Conservation (phyloP, 345 rosid genomes). For the Ceriops tagal region DNA sequence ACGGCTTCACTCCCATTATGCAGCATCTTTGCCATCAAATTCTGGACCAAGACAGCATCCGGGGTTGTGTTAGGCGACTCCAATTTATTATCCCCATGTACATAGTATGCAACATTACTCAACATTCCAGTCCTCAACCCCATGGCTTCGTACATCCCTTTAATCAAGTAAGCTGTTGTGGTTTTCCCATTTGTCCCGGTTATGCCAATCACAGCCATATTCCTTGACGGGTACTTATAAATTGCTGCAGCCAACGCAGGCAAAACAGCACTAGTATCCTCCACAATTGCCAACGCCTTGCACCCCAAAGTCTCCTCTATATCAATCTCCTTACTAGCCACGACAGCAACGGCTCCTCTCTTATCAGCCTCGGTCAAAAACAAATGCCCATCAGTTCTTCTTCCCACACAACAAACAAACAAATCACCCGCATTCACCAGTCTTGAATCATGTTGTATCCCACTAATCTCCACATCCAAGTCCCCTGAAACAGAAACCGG, state of each 20-base stretch:
- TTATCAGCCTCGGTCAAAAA: constrained; percentile 86
- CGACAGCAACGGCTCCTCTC: constrained; percentile 95
- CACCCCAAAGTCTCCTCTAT: constrained; percentile 89
- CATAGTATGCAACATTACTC: constrained; percentile 62
- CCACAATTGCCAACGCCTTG: constrained; percentile 86
- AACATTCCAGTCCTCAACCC: constrained; percentile 90
- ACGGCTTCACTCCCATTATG: constrained; percentile 87
- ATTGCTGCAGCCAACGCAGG: constrained; percentile 82
- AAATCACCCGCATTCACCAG: constrained; percentile 82
- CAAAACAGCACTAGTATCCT: constrained; percentile 74
- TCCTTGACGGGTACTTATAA: constrained; percentile 65
- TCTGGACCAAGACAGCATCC: constrained; percentile 82
- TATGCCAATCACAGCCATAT: constrained; percentile 80
- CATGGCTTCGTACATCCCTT: constrained; percentile 87
- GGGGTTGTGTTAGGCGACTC: constrained; percentile 54
- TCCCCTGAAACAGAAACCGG: constrained; percentile 84
- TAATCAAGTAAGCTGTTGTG: constrained; percentile 65
- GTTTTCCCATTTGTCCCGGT: constrained; percentile 84
- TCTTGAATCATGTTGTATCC: constrained; percentile 87
- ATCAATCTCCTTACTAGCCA: constrained; percentile 85
- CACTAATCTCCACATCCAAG: constrained; percentile 78
- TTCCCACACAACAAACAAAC: constrained; percentile 79
- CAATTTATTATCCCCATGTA: constrained; percentile 66
- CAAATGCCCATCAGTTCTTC: constrained; percentile 60
- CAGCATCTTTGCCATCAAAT: constrained; percentile 93